phyloP scores from a whole-genome alignment of 2,329 filamentous ascomycete species.

The Didymella segeticola region DNA sequence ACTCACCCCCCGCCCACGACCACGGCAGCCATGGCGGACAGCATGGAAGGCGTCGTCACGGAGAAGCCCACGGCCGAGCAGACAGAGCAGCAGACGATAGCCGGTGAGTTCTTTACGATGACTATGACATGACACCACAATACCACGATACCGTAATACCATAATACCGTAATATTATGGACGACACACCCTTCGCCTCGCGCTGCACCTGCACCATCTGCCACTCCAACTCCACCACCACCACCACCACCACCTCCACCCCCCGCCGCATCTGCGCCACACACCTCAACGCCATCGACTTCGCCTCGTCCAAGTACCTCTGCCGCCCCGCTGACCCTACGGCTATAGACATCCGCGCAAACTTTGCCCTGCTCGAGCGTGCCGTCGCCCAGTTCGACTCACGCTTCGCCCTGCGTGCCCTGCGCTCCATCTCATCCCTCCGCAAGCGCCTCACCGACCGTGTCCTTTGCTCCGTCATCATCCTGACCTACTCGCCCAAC shows the following conservation, averaged over 20 bases:
- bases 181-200: conserved; percentile 29
- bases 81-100: conserved; percentile 49
- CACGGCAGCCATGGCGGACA: conserved; percentile 54
- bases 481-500: conserved; percentile 76
- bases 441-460: conserved; percentile 88
- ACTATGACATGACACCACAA: too few species aligned
- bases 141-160: too few species aligned
- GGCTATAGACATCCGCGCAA: conserved; percentile 85
- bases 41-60: conserved; percentile 57
- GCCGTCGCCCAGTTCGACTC: conserved; percentile 93
- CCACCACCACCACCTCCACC: conserved; percentile 27
- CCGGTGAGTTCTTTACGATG: conserved; percentile 48
- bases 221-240: too few species aligned
- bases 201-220: conserved; percentile 27
- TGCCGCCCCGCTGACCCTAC: conserved; percentile 41
- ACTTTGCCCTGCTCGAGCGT: conserved; percentile 88
- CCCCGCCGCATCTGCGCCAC: conserved; percentile 36
- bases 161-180: too few species aligned
- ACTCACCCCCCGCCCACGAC: conserved; percentile 15
- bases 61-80: conserved; percentile 52
- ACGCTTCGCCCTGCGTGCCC: conserved; percentile 90
- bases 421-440: conserved; percentile 93
- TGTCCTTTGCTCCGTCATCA: conserved; percentile 80
- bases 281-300: conserved; percentile 40
- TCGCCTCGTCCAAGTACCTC: conserved; percentile 38